phyloP scores from a whole-genome alignment of 2,329 filamentous ascomycete genomes.

The Xylariaceae sp. region DNA sequence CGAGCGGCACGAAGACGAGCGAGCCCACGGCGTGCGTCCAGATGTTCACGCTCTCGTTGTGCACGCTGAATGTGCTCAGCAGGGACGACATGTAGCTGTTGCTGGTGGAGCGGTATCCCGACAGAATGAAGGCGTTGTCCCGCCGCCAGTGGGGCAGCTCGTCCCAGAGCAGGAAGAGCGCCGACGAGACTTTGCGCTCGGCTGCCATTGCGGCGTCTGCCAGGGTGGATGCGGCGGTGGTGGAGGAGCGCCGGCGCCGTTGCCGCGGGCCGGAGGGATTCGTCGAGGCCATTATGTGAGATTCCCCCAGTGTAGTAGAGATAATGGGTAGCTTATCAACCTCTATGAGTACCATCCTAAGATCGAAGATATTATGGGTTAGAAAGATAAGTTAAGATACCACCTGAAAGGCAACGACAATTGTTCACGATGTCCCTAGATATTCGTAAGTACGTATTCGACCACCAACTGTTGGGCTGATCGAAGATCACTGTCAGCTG shows the following conservation, averaged over 20 bases:
- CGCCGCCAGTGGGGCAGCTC: constrained; percentile 64
- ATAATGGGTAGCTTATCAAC: not conserved
- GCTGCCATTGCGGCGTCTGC: constrained; percentile 31
- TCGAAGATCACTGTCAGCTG: constrained; percentile 15
- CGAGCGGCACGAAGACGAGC: constrained; percentile 56
- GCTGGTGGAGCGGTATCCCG: constrained; percentile 59
- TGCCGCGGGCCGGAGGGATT: constrained; percentile 36
- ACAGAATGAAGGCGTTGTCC: constrained; percentile 62
- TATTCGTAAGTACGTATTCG: not conserved
- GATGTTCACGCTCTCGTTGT: constrained; percentile 69
- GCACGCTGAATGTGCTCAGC: constrained; percentile 50
- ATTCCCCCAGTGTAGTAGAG: no score
- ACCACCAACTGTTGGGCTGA: constrained; percentile 18
- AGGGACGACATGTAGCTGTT: constrained; percentile 58
- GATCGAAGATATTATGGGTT: not conserved
- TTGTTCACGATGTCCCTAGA: not conserved
- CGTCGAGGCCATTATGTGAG: constrained; percentile 12
- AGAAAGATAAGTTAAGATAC: not conserved
- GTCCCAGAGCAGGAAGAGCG: constrained; percentile 60
- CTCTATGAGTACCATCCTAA: not conserved
- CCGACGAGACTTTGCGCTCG: constrained; percentile 49
- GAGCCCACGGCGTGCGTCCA: constrained; percentile 71
- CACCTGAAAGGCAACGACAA: not conserved
- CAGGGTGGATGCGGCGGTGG: constrained; percentile 35
- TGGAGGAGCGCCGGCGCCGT: constrained; percentile 40